phyloP scores from a whole-genome alignment of 2,329 filamentous ascomycete species.

The Phialophora macrospora region DNA sequence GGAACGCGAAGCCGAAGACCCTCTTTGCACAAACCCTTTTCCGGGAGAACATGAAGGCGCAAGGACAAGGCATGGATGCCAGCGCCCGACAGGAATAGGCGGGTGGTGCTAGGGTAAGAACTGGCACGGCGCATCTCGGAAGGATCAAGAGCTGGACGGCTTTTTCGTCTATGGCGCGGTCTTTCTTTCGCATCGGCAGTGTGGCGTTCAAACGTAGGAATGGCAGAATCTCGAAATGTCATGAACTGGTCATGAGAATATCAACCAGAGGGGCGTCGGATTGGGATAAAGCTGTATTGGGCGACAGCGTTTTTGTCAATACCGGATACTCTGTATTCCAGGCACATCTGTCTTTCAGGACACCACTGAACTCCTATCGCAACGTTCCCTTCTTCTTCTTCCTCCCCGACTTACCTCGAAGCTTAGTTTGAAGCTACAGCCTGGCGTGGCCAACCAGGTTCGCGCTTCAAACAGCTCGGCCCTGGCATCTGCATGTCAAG shows the following conservation, averaged over 20 bases:
- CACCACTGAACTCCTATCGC: background rate
- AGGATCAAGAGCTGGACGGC: background rate
- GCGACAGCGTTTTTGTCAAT: background rate
- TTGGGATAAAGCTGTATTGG: background rate
- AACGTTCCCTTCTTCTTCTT: background rate
- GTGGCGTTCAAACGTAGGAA: background rate
- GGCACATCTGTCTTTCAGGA: background rate
- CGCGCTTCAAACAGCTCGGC: background rate
- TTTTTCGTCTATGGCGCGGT: background rate
- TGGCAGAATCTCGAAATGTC: background rate
- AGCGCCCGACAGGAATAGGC: background rate
- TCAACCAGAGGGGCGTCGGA: background rate
- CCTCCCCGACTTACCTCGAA: background rate
- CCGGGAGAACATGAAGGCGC: conserved; percentile 44
- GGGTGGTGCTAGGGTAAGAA: background rate
- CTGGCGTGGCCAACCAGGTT: background rate
- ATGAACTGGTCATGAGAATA: background rate
- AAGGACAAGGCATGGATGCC: background rate
- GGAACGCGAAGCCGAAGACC: conserved; percentile 46
- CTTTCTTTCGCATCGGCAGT: background rate
- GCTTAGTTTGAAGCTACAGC: background rate
- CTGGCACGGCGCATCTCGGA: background rate
- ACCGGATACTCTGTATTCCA: background rate
- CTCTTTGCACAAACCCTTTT: conserved; percentile 53
- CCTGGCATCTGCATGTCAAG: background rate